phyloP scores from a whole-genome alignment of 2,329 filamentous ascomycete species.

The Cladosporium sp. region DNA sequence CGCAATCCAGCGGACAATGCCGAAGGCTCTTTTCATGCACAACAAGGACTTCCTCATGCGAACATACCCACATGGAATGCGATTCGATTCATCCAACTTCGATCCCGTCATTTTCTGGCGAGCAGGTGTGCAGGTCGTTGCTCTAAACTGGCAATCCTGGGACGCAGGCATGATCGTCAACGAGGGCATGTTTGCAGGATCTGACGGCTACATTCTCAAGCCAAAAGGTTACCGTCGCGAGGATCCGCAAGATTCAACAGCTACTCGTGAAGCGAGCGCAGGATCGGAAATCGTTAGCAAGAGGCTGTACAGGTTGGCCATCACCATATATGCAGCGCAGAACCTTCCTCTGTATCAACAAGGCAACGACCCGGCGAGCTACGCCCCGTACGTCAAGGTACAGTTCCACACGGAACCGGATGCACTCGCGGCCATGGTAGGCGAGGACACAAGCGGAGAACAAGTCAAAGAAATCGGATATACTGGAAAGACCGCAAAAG shows the following conservation, averaged over 20 bases:
- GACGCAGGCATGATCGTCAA: conserved; percentile 97
- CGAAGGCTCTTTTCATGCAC: conserved; percentile 68
- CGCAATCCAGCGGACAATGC: conserved; percentile 61
- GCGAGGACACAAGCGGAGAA: conserved; percentile 47
- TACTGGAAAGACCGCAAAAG: conserved; percentile 49
- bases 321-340: conserved; percentile 40
- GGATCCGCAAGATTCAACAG: not conserved
- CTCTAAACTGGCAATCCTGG: conserved; percentile 88
- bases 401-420: too few species aligned
- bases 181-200: conserved; percentile 82
- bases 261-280: conserved; percentile 48
- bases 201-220: conserved; percentile 82
- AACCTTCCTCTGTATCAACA: not conserved
- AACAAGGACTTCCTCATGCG: conserved; percentile 83
- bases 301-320: conserved; percentile 60
- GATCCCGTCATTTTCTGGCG: conserved; percentile 85
- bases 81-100: conserved; percentile 81
- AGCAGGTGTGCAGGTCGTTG: conserved; percentile 84
- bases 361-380: too few species aligned
- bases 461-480: conserved; percentile 55
- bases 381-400: too few species aligned
- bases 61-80: conserved; percentile 79
- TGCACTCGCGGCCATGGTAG: conserved; percentile 34
- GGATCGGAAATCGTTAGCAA: conserved; percentile 77
- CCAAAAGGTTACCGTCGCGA: conserved; percentile 68